These are phyloP conservation scores for Stereum hirsutum DNA, from an alignment of 1,284 basidiomycete species.

Conservation along the genomic window DNA sequence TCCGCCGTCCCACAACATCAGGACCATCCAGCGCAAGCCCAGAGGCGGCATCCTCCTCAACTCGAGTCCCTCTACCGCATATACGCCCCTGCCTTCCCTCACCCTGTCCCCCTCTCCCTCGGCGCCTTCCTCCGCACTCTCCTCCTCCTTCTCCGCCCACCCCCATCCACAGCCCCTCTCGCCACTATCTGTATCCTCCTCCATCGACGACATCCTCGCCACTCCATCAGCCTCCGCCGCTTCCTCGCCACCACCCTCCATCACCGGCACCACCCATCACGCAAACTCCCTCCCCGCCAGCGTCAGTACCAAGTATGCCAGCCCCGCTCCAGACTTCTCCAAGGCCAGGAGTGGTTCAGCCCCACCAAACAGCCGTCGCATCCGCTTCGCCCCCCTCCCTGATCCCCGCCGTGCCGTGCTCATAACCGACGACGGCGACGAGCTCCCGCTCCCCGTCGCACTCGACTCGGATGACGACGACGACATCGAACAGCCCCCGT, in stretches of 20 bases:
- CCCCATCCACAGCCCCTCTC: constrained; percentile 17
- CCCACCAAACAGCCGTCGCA: constrained; percentile 28
- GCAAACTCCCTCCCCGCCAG: constrained; percentile 16
- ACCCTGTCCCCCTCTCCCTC: constrained; percentile 14
- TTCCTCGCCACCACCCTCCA: constrained; percentile 18
- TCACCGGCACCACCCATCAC: constrained; percentile 14
- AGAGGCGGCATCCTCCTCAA: constrained; percentile 25
- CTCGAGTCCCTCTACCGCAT: constrained; percentile 16
- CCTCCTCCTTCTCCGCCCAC: constrained; percentile 4
- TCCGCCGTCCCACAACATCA: too few relatives aligned
- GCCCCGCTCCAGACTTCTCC: constrained; percentile 14
- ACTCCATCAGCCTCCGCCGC: constrained; percentile 15
- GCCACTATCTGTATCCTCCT: constrained; percentile 16
- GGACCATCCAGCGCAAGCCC: constrained; percentile 6
- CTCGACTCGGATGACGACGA: constrained; percentile 20
- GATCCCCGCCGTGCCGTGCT: constrained; percentile 48
- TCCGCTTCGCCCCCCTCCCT: constrained; percentile 74
- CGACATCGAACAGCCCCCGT: constrained; percentile 2
- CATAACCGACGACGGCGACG: constrained; percentile 31
- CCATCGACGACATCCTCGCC: constrained; percentile 1
- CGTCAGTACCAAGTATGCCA: constrained; percentile 16
- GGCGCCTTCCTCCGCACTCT: constrained; percentile 11
- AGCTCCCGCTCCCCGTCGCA: constrained; percentile 24
- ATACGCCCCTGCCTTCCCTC: constrained; percentile 14
- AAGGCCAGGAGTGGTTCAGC: too few relatives aligned